Conservation (phyloP, 2,329 filamentous ascomycete species). For the Penicillium sp. region DNA sequence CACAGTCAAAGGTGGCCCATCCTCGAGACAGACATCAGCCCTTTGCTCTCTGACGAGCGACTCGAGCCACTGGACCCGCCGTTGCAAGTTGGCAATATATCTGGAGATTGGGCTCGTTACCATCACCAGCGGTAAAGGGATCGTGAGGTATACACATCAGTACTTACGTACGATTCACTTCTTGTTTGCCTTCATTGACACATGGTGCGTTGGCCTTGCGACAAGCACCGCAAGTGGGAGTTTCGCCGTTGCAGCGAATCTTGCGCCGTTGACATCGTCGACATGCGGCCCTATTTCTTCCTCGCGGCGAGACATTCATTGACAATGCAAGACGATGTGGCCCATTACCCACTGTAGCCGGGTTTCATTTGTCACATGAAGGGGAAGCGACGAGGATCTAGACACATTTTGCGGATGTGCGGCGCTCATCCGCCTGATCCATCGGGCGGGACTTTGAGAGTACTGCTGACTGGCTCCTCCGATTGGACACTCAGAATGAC, state of each 20-base stretch:
- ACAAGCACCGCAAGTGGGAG: slow-evolving; percentile 42
- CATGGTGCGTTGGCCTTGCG: slow-evolving; percentile 39
- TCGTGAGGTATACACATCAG: neutral
- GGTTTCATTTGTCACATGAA: too few relatives aligned
- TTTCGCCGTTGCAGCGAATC: slow-evolving; percentile 45
- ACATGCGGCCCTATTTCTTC: slow-evolving; percentile 30
- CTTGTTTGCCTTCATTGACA: slow-evolving; percentile 42
- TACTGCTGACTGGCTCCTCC: too few relatives aligned
- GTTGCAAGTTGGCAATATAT: slow-evolving; percentile 37
- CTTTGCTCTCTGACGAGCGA: slow-evolving; percentile 39
- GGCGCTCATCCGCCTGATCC: neutral
- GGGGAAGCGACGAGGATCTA: neutral
- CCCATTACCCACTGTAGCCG: too few relatives aligned
- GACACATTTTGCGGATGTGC: neutral
- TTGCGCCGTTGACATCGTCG: slow-evolving; percentile 45
- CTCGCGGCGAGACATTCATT: slow-evolving; percentile 25
- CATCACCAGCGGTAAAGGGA: neutral
- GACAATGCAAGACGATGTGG: neutral
- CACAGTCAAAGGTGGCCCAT: slow-evolving; percentile 13
- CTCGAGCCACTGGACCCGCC: slow-evolving; percentile 45
- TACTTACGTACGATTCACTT: slow-evolving; percentile 40
- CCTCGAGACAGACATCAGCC: slow-evolving; percentile 39
- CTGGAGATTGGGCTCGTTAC: slow-evolving; percentile 11
- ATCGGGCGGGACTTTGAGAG: neutral
- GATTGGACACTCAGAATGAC: too few relatives aligned